Evolutionary conservation across 2,329 filamentous ascomycete species (phyloP).

Genomic region (Trematosphaeria pertusa): DNA sequence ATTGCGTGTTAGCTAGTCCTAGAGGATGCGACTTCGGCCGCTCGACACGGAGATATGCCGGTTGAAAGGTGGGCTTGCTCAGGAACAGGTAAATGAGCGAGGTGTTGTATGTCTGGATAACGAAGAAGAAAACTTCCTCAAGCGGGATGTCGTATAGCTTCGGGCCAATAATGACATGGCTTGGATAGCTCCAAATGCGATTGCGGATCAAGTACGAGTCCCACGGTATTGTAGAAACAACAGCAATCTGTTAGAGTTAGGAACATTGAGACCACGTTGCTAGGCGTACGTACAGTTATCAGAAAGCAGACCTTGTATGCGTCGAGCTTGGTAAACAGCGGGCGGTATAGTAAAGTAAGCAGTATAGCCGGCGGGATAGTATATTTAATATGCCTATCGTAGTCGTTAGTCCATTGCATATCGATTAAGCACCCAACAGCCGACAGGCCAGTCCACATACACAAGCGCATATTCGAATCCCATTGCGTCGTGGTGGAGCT

Average conservation of each 20-base stretch:
- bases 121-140: constrained; percentile 80
- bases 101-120: constrained; percentile 78
- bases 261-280: neutral
- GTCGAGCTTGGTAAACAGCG: constrained; percentile 68
- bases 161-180: constrained; percentile 67
- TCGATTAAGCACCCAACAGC: constrained; percentile 6
- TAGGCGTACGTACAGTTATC: constrained; percentile 52
- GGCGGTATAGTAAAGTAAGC: constrained; percentile 66
- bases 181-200: constrained; percentile 74
- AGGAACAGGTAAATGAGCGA: constrained; percentile 71
- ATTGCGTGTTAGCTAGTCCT: constrained; percentile 38
- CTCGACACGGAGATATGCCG: constrained; percentile 58
- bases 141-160: constrained; percentile 70
- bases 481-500: constrained; percentile 50
- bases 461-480: constrained; percentile 68
- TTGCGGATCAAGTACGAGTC: constrained; percentile 75
- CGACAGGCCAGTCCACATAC: constrained; percentile 55
- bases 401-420: constrained; percentile 20
- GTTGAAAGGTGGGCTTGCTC: constrained; percentile 68
- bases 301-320: constrained; percentile 68
- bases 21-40: constrained; percentile 26
- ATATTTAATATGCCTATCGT: constrained; percentile 69
- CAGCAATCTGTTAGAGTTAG: constrained; percentile 61
- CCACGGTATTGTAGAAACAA: constrained; percentile 75
- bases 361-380: constrained; percentile 69